Evolutionary conservation across 495 filamentous ascomycete genomes (phyloP).

Genomic region (Stereocaulon alpinum): DNA sequence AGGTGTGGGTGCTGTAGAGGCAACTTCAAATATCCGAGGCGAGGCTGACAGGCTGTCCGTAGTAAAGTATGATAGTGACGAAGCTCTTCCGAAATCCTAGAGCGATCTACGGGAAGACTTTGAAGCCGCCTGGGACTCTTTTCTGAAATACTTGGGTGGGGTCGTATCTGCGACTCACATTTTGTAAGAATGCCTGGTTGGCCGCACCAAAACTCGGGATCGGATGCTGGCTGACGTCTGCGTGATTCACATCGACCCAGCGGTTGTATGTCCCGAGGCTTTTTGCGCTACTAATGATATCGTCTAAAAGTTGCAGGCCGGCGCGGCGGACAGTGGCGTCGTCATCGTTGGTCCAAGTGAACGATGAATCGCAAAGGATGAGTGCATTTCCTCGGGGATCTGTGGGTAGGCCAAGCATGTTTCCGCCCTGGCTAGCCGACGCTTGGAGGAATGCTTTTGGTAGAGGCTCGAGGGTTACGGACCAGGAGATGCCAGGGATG

Average conservation of each 20-base stretch:
- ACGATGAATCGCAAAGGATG: neutral
- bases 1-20: too few relatives aligned
- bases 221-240: constrained; percentile 32
- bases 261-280: constrained; percentile 21
- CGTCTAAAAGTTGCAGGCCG: too few relatives aligned
- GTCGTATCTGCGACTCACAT: constrained; percentile 39
- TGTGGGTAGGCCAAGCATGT: constrained; percentile 33
- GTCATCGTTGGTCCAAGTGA: too few relatives aligned
- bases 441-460: constrained; percentile 20
- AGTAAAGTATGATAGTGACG: too few relatives aligned
- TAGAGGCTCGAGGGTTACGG: constrained; percentile 31
- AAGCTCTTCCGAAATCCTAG: too few relatives aligned
- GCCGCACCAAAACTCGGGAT: constrained; percentile 38
- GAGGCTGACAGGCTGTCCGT: too few relatives aligned
- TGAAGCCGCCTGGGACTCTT: constrained; percentile 31
- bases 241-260: constrained; percentile 36
- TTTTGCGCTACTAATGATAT: constrained; percentile 13
- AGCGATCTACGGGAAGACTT: constrained; percentile 18
- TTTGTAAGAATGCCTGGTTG: constrained; percentile 31
- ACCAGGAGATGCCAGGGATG: constrained; percentile 23
- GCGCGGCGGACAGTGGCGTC: too few relatives aligned
- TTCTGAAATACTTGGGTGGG: constrained; percentile 41
- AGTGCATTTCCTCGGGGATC: constrained; percentile 22
- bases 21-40: too few relatives aligned
- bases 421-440: constrained; percentile 25